Base-by-base conservation (phyloP, 441 rosid genomes). In the Hypseocharis bilobata region DNA sequence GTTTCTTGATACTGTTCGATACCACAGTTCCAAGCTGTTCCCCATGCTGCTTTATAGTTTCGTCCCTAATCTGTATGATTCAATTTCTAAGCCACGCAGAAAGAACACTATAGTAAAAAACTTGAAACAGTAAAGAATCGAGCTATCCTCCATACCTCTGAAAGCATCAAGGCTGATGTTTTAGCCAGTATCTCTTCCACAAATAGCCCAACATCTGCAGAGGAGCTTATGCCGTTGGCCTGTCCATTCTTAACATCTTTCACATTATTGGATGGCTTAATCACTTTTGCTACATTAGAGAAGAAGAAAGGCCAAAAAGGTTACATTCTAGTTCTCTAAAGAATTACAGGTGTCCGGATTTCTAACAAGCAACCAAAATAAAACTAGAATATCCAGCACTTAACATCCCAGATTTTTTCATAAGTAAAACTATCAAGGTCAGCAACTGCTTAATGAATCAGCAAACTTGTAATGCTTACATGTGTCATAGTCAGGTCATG, bases 101-200 rank as follows among this genome's bases (percentile, higher is more conserved):
- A 22, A 34, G 51, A 60, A 47, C 64, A 25, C 16, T 36, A 19
- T 19, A 52, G 28, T 13, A 20, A 19, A 29, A 13, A 8, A 40
- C 22, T 30, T 55, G 32, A 42, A 45, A 60, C n/a, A 22, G 42
- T 10, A 49, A 42, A 6, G 22, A 34, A 23, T 19, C 6, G 29
- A 13, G 30, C 17, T 4, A 26, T 25, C 16, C 11, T 44, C 56
- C 64, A 55, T 78, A 87, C 96, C 70, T 80, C 86, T 17, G 91
- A 81, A 62, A 85, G 80, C 69, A 86, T 54, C 25, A 82, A 62
- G 71, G 84, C 68, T 4, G 89, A 80, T 16, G 83, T 77, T 72
- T 76, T 89, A 57, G 80, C 72, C 60, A 89, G 74, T 69, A 88
- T 76, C 72, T 92, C 88, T 55, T 88, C 88, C 68, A 83, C 92